Evolutionary conservation across 441 rosid species (phyloP).

Genomic region (Daphne laureola): DNA sequence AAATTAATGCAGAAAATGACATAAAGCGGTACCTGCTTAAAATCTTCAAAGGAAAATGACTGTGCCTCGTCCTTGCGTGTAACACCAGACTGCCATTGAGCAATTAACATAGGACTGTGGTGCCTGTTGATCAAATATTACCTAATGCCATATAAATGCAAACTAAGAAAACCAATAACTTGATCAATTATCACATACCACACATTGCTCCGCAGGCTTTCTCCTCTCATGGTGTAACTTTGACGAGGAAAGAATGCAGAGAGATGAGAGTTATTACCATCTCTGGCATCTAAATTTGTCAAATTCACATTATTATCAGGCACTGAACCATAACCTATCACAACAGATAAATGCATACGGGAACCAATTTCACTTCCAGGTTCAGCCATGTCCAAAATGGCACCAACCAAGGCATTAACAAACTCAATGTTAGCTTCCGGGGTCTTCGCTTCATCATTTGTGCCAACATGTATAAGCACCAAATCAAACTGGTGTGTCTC

Average conservation of each 20-base stretch:
- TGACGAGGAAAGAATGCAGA: constrained; percentile 52
- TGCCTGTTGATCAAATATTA: constrained; percentile 43
- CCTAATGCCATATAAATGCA: constrained; percentile 1
- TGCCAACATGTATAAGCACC: constrained; percentile 58
- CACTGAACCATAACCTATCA: constrained; percentile 61
- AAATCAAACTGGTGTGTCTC: constrained; percentile 52
- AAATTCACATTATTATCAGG: constrained; percentile 28
- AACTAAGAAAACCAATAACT: constrained; percentile 8
- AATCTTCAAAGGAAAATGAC: constrained; percentile 54
- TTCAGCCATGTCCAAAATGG: constrained; percentile 36
- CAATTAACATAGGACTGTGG: constrained; percentile 72
- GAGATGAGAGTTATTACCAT: constrained; percentile 31
- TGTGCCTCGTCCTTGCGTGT: constrained; percentile 67
- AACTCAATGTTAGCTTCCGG: constrained; percentile 22
- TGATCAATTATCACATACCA: constrained; percentile 33
- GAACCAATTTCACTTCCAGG: constrained; percentile 51
- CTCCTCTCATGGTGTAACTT: constrained; percentile 79
- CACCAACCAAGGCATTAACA: constrained; percentile 46
- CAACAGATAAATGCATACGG: constrained; percentile 66
- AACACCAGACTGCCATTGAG: constrained; percentile 85
- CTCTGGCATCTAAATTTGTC: constrained; percentile 29
- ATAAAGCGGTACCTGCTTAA: constrained; percentile 47
- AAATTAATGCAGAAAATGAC: neutral
- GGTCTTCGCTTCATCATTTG: constrained; percentile 18
- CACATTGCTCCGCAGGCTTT: constrained; percentile 49